Base-by-base conservation (phyloP, 202 grass and related monocot species). In the Eragrostis tef region DNA sequence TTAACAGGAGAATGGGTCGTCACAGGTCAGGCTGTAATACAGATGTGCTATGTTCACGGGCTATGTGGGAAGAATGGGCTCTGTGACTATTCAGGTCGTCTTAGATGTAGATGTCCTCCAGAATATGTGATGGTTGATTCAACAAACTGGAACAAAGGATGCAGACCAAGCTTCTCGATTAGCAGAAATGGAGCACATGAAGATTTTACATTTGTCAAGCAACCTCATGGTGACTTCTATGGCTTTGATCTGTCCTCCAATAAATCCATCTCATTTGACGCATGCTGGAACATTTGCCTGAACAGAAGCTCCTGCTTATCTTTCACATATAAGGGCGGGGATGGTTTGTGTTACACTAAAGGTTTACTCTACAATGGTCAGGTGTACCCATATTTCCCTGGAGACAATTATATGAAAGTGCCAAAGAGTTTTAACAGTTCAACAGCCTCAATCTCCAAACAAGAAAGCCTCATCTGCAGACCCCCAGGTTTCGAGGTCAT, bases 1-100 rank as follows among this genome's bases (percentile, higher is more conserved):
- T 85, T 84, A 20, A 74, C 50, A 26, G 67, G 86, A 16, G 36
- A 25, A 10, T 97, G 88, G 94, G 8, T 8, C 2, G 16, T 89
- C 48, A 89, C 94, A 14, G 92, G 90, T 67, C 80, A 81, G 41
- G 88, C 86, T 74, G 68, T 93, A 2, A 80, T 83, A 72, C 62
- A 93, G 44, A 84, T 83, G 68, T 97, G 91, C 69, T 78, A 89
- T 83, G 86, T 93, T 13, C 91, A 97, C 14, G 94, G 94, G 10
- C 50, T 93, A 34, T 97, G 94, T 26, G 94, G 94, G 39, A 68
- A 78, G 77, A 93, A 93, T 80, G 90, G 83, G 6, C 77, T 93
- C 67, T 93, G 93, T 47, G 71, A 89, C 25, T 93, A 93, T 81
- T 73, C 52, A 4, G 58, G 17, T 71, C 62, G 67, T 39, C 80